Percentiles rank a stretch among this genome's conserved stretches.
Evolutionary conservation across 1,139 yeast species (phyloP).

Genomic region (Yamadazyma pseudoaaseri): DNA sequence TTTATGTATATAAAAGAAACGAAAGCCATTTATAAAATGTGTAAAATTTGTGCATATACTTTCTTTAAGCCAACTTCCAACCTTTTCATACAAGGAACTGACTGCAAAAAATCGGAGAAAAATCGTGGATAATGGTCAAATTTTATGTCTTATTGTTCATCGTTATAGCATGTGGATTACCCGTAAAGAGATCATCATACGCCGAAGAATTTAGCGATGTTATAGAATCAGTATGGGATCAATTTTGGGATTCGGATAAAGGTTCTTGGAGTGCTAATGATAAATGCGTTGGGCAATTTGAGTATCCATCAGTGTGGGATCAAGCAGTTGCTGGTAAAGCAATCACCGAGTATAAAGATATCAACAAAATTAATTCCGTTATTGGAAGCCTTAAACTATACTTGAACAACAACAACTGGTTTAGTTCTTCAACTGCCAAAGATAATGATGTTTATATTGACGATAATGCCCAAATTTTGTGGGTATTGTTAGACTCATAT

Average conservation of each 20-base stretch:
- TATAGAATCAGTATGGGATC: constrained; percentile 10
- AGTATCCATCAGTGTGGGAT: constrained; percentile 23
- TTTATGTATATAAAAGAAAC: too few relatives aligned
- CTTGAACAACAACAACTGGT: constrained; percentile 19
- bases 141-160: not conserved
- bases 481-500: constrained; percentile 30
- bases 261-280: constrained; percentile 14
- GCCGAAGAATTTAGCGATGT: not conserved
- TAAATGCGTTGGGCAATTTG: constrained; percentile 11
- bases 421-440: constrained; percentile 26
- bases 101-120: too few relatives aligned
- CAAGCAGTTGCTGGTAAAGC: constrained; percentile 26
- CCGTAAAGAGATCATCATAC: not conserved
- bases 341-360: constrained; percentile 13
- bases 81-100: too few relatives aligned
- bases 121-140: too few relatives aligned
- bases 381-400: constrained; percentile 14
- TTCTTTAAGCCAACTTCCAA: too few relatives aligned
- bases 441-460: constrained; percentile 32
- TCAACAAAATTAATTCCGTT: constrained; percentile 10
- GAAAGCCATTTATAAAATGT: too few relatives aligned
- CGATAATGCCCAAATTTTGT: constrained; percentile 33
- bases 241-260: constrained; percentile 17
- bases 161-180: not conserved
- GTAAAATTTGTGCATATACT: too few relatives aligned